phyloP scores from a whole-genome alignment of 495 filamentous ascomycete species.

The Peziza echinospora region DNA sequence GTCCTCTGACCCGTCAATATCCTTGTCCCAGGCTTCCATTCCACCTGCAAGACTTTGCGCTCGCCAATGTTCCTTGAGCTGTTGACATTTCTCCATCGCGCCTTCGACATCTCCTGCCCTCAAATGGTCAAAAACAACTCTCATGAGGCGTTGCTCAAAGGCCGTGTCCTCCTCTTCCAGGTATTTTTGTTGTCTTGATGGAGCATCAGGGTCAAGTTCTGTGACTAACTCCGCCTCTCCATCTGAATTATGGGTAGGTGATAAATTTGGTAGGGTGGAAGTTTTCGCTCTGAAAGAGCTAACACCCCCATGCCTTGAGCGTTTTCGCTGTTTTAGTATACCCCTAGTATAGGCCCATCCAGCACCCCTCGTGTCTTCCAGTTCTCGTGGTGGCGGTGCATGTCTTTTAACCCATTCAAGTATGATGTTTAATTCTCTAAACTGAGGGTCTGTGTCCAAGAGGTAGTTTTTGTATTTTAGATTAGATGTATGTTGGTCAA shows the following conservation, averaged over 20 bases:
- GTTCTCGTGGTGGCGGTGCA: slow-evolving; percentile 47
- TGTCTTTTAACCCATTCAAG: slow-evolving; percentile 66
- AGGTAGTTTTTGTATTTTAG: slow-evolving; percentile 26
- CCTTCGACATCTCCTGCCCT: slow-evolving; percentile 11
- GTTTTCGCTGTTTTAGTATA: slow-evolving; percentile 75
- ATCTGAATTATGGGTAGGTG: slow-evolving; percentile 34
- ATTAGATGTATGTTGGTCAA: slow-evolving; percentile 26
- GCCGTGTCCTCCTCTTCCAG: slow-evolving; percentile 62
- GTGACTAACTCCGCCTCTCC: slow-evolving; percentile 45
- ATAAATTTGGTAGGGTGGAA: slow-evolving; percentile 31
- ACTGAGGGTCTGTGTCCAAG: slow-evolving; percentile 25
- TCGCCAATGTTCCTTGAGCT: slow-evolving; percentile 37
- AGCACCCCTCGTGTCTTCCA: slow-evolving; percentile 47
- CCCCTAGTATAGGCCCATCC: slow-evolving; percentile 85
- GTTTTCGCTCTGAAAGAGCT: slow-evolving; percentile 38
- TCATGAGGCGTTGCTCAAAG: slow-evolving; percentile 38
- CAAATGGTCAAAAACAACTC: slow-evolving; percentile 10
- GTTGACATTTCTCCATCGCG: slow-evolving; percentile 9
- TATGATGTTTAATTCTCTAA: slow-evolving; percentile 49
- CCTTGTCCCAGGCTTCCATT: slow-evolving; percentile 14
- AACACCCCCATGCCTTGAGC: slow-evolving; percentile 40
- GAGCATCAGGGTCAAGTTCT: slow-evolving; percentile 85
- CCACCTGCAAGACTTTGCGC: slow-evolving; percentile 42
- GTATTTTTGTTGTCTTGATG: slow-evolving; percentile 47
- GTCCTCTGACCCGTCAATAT: slow-evolving; percentile 3